A percentile compares a stretch with the other conserved stretches of the same genome.
These are phyloP conservation scores for Ramularia endophylla DNA, from an alignment of 2,329 filamentous ascomycete species.

Conservation along the genomic window DNA sequence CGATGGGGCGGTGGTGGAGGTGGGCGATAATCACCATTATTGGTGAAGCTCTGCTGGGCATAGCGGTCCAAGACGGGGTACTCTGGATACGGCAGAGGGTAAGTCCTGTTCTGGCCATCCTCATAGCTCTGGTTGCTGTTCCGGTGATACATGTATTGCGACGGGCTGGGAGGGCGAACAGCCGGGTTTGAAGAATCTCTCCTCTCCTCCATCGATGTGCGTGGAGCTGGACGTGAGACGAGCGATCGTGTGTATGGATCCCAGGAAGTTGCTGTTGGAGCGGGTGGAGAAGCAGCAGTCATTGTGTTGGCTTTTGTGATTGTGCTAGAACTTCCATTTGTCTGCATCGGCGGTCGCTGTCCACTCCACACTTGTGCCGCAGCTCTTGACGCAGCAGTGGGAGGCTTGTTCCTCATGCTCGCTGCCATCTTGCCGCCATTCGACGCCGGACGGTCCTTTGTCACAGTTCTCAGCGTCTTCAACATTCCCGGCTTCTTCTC, in stretches of 20 bases:
- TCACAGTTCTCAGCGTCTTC: slow-evolving; percentile 27
- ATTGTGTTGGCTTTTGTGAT: not conserved
- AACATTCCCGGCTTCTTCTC: slow-evolving; percentile 56
- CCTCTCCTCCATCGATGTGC: slow-evolving; percentile 11
- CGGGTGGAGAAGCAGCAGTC: slow-evolving; percentile 5
- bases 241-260: slow-evolving; percentile 31
- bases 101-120: slow-evolving; percentile 9
- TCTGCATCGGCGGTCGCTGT: slow-evolving; percentile 16
- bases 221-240: slow-evolving; percentile 18
- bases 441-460: slow-evolving; percentile 24
- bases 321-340: slow-evolving; percentile 4
- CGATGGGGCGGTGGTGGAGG: slow-evolving; percentile 23
- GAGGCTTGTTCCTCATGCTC: slow-evolving; percentile 39
- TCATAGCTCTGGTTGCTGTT: slow-evolving; percentile 16
- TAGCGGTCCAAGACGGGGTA: slow-evolving; percentile 24
- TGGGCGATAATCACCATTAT: slow-evolving; percentile 24
- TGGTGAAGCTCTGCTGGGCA: slow-evolving; percentile 19
- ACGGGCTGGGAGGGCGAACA: slow-evolving; percentile 28
- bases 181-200: slow-evolving; percentile 20
- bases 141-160: slow-evolving; percentile 20
- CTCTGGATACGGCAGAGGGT: slow-evolving; percentile 28
- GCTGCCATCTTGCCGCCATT: slow-evolving; percentile 43
- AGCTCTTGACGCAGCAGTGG: slow-evolving; percentile 55
- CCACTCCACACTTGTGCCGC: slow-evolving; percentile 56
- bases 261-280: slow-evolving; percentile 20